Evolutionary conservation across 371 early-diverging fungal species (phyloP).

Genomic region (Mortierella sp.): DNA sequence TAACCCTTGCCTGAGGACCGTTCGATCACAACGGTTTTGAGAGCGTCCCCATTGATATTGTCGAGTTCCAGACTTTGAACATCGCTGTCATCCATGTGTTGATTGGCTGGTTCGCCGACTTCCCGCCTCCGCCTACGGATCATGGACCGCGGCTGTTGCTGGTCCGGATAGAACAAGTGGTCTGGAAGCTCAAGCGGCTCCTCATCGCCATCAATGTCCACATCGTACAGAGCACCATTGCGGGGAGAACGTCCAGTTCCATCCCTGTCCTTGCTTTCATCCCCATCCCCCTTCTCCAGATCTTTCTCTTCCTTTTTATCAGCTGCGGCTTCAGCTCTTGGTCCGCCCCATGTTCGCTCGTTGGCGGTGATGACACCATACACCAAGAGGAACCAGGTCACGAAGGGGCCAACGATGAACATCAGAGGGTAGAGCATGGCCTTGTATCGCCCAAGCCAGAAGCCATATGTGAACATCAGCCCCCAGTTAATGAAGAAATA

Average conservation of each 20-base stretch:
- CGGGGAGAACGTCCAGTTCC: neutral
- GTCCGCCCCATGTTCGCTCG: constrained; percentile 46
- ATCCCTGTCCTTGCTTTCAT: neutral
- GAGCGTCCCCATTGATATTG: neutral
- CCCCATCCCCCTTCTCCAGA: neutral
- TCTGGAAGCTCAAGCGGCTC: constrained; percentile 18
- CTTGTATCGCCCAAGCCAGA: constrained; percentile 32
- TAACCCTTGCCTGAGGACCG: neutral
- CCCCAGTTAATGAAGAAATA: constrained; percentile 29
- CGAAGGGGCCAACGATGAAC: constrained; percentile 35
- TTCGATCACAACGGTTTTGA: neutral
- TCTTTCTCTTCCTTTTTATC: constrained; percentile 4
- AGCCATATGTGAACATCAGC: constrained; percentile 26
- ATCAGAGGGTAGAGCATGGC: constrained; percentile 29
- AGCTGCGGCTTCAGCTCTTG: constrained; percentile 26
- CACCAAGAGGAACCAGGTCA: constrained; percentile 27
- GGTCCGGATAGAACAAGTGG: constrained; percentile 21
- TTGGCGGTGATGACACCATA: constrained; percentile 41
- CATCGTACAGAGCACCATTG: neutral
- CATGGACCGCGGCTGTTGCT: neutral
- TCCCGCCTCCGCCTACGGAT: neutral
- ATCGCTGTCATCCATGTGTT: constrained; percentile 2
- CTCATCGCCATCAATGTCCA: neutral
- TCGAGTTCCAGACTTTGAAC: constrained; percentile 2
- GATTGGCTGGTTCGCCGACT: neutral